Evolutionary conservation across 192 early-diverging fungal genomes (phyloP).

Genomic region (Podila verticillata): DNA sequence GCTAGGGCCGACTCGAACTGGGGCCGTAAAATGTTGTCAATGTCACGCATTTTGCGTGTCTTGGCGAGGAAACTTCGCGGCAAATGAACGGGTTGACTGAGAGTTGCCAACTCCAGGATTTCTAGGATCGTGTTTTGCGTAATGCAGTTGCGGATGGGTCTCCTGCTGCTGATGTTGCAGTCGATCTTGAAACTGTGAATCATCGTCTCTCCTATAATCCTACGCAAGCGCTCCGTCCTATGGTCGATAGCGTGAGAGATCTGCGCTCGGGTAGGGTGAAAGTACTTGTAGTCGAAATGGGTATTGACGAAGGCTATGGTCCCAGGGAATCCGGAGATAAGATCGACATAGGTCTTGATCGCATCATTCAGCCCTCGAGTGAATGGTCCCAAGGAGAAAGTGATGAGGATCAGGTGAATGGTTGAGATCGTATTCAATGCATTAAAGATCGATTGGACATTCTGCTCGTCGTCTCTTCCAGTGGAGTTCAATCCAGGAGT

Average conservation of each 20-base stretch:
- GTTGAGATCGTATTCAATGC: not conserved
- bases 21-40: conserved; percentile 7
- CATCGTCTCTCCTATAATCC: not conserved
- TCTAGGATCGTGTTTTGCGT: conserved; percentile 6
- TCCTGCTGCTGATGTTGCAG: not conserved
- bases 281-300: conserved; percentile 4
- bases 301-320: conserved; percentile 26
- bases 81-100: conserved; percentile 1
- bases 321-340: conserved; percentile 15
- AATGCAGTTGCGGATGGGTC: conserved; percentile 16
- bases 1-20: too few relatives aligned
- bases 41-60: conserved; percentile 12
- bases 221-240: not conserved
- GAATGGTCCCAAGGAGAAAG: not conserved
- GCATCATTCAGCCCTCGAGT: not conserved
- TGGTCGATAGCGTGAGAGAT: not conserved
- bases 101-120: not conserved
- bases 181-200: conserved; percentile 12
- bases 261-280: not conserved
- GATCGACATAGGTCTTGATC: conserved; percentile 6
- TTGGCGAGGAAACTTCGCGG: not conserved
- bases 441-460: not conserved
- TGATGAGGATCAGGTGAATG: conserved; percentile 11
- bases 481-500: not conserved
- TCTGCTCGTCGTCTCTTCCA: not conserved